A percentile compares a stretch with the other conserved stretches of the same genome.
phyloP scores from a whole-genome alignment of 495 filamentous ascomycete genomes.

The Friedmanniomyces simplex region DNA sequence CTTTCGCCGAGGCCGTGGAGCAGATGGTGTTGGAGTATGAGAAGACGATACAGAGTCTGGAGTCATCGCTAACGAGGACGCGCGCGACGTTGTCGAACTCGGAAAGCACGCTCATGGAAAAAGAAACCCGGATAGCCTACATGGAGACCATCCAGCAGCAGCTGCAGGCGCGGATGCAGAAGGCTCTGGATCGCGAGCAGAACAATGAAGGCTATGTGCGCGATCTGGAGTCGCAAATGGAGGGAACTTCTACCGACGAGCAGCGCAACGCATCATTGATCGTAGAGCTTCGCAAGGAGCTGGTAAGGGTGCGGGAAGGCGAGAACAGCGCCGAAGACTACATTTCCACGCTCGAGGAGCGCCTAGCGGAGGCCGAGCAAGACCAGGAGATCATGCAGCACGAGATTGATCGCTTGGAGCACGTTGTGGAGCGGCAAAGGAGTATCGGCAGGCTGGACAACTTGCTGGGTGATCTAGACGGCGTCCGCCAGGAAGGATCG shows the following conservation, averaged over 20 bases:
- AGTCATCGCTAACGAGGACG: conserved; percentile 84
- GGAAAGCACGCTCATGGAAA: conserved; percentile 80
- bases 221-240: conserved; percentile 79
- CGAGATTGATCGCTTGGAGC: conserved; percentile 85
- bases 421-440: conserved; percentile 89
- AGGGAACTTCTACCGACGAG: conserved; percentile 81
- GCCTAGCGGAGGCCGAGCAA: conserved; percentile 89
- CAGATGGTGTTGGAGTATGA: conserved; percentile 96
- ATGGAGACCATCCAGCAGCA: conserved; percentile 85
- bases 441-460: conserved; percentile 91
- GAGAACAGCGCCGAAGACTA: conserved; percentile 88
- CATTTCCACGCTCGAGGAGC: conserved; percentile 92
- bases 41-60: conserved; percentile 91
- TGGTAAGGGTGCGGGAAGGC: conserved; percentile 78
- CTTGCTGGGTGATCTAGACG: conserved; percentile 80
- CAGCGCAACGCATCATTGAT: conserved; percentile 83
- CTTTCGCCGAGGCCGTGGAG: conserved; percentile 89
- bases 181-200: conserved; percentile 77
- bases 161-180: conserved; percentile 76
- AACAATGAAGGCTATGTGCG: conserved; percentile 86
- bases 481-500: conserved; percentile 55
- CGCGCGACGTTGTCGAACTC: conserved; percentile 69
- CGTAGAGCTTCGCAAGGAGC: conserved; percentile 80
- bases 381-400: conserved; percentile 94
- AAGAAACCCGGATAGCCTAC: conserved; percentile 85